Percentiles rank a stretch among this genome's conserved stretches.
phyloP scores from a whole-genome alignment of 108 stramenopile species.

The Cyclotella choctawhatcheeana region DNA sequence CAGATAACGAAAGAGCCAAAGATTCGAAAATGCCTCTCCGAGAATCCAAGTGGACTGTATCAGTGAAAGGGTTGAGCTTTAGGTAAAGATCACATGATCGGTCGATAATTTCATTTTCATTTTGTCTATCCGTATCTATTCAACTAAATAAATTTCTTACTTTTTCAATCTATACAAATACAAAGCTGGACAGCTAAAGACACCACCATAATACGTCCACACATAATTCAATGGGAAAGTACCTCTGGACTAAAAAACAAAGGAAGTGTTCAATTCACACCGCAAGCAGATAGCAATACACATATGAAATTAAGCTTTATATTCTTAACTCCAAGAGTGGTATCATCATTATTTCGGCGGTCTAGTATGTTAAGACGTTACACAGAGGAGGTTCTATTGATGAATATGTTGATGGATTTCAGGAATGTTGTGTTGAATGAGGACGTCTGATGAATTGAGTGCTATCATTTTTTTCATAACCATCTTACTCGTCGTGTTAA shows the following conservation, averaged over 20 bases:
- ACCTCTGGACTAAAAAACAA: slow-evolving; percentile 73
- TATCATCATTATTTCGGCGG: slow-evolving; percentile 57
- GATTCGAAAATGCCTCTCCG: slow-evolving; percentile 22
- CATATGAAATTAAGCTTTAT: slow-evolving; percentile 66
- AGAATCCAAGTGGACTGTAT: slow-evolving; percentile 74
- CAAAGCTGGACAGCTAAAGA: slow-evolving; percentile 67
- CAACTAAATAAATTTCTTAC: neutral
- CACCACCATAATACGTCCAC: slow-evolving; percentile 57
- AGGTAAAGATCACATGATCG: slow-evolving; percentile 22
- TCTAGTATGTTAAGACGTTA: slow-evolving; percentile 54
- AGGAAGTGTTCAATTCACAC: slow-evolving; percentile 60
- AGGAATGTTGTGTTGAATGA: slow-evolving; percentile 64
- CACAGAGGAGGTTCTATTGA: slow-evolving; percentile 70
- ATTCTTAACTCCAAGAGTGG: slow-evolving; percentile 66
- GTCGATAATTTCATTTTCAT: neutral
- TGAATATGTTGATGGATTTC: slow-evolving; percentile 65
- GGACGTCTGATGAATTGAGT: slow-evolving; percentile 34
- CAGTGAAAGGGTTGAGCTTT: slow-evolving; percentile 65
- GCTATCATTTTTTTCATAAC: too few relatives aligned
- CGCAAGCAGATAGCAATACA: slow-evolving; percentile 27
- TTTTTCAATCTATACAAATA: neutral
- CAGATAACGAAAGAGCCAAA: neutral
- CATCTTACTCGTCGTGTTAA: too few relatives aligned
- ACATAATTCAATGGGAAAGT: slow-evolving; percentile 74
- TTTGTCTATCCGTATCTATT: too few relatives aligned